Percentiles rank a stretch among this genome's conserved stretches.
phyloP scores from a whole-genome alignment of 2,329 filamentous ascomycete species.

The Cladosporium sp. region DNA sequence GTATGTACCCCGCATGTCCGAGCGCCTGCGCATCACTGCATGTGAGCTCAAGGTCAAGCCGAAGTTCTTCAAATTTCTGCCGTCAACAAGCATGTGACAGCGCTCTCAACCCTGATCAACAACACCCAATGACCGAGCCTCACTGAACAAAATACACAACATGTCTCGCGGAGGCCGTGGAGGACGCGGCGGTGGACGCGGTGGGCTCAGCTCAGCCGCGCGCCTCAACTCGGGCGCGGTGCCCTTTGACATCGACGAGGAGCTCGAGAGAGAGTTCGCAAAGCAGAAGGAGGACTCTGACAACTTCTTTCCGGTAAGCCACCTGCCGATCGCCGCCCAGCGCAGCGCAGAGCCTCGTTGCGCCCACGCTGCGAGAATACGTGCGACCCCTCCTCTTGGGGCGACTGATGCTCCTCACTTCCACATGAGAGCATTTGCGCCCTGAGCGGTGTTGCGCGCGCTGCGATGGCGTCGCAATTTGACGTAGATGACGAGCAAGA shows the following conservation, averaged over 20 bases:
- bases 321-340: neutral
- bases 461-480: conserved; percentile 10
- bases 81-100: conserved; percentile 16
- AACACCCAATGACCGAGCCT: neutral
- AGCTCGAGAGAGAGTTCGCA: conserved; percentile 17
- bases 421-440: neutral
- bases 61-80: conserved; percentile 11
- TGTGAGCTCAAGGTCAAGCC: neutral
- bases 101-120: neutral
- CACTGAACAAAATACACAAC: neutral
- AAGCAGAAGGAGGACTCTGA: conserved; percentile 14
- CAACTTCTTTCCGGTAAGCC: conserved; percentile 18
- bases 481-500: conserved; percentile 17
- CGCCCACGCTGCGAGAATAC: neutral
- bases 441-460: conserved; percentile 7
- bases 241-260: conserved; percentile 17
- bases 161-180: conserved; percentile 18
- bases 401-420: neutral
- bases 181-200: conserved; percentile 12
- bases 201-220: conserved; percentile 16
- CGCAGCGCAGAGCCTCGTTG: neutral
- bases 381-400: neutral
- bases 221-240: conserved; percentile 14
- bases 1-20: neutral
- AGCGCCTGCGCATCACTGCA: neutral